Evolutionary conservation across 1,284 basidiomycete species (phyloP).

Genomic region (Ustilago xerochloae): DNA sequence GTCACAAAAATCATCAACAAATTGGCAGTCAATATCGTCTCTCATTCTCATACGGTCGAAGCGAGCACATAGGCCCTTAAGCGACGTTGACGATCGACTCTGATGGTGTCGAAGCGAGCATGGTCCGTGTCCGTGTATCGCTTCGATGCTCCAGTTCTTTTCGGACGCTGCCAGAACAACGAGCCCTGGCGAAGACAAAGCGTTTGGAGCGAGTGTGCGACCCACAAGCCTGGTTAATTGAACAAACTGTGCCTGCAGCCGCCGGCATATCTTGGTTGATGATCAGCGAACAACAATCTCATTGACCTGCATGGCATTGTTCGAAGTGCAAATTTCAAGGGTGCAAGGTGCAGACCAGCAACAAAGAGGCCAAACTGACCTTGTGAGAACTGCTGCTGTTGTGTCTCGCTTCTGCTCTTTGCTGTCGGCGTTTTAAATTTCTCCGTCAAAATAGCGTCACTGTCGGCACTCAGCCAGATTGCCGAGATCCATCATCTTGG

Average conservation of each 20-base stretch:
- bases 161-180: no score
- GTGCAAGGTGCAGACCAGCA: neutral
- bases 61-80: no score
- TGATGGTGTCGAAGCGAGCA: no score
- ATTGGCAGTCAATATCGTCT: no score
- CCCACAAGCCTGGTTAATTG: neutral
- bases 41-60: no score
- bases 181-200: no score
- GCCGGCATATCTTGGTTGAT: neutral
- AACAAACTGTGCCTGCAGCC: constrained; percentile 2
- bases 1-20: neutral
- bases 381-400: neutral
- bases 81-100: no score
- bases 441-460: neutral
- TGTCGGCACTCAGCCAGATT: neutral
- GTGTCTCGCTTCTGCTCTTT: neutral
- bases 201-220: no score
- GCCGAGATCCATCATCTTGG: neutral
- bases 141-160: no score
- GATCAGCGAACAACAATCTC: neutral
- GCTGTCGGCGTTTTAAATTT: constrained; percentile 8
- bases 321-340: neutral
- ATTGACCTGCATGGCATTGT: no score
- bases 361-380: neutral
- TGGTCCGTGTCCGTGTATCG: no score